A percentile compares a stretch with the other conserved stretches of the same genome.
Evolutionary conservation across 805 yeast genomes (phyloP).

Genomic region (Ogataea thermomethanolica): DNA sequence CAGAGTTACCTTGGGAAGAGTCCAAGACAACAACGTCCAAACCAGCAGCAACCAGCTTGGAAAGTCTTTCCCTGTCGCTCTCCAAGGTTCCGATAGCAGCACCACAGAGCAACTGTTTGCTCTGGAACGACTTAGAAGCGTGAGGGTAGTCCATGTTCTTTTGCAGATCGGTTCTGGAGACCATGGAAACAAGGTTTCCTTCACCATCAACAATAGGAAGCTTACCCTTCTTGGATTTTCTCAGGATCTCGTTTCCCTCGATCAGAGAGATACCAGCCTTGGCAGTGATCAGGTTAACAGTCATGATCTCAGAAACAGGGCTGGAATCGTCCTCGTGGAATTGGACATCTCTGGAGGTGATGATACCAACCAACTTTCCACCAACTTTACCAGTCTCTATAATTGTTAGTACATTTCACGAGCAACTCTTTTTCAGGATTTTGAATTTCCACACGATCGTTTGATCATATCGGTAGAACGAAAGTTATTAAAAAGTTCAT

Average conservation of each 20-base stretch:
- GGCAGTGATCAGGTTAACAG: conserved; percentile 82
- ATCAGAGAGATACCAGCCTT: conserved; percentile 73
- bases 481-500: conserved; percentile 71
- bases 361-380: conserved; percentile 89
- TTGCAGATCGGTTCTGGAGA: conserved; percentile 95
- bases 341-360: conserved; percentile 96
- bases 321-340: conserved; percentile 74
- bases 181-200: conserved; percentile 77
- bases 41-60: conserved; percentile 88
- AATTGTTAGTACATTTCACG: conserved; percentile 9
- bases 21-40: conserved; percentile 94
- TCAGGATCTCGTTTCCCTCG: conserved; percentile 87
- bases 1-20: conserved; percentile 96
- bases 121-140: conserved; percentile 88
- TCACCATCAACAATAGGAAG: conserved; percentile 83
- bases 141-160: conserved; percentile 91
- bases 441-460: conserved; percentile 90
- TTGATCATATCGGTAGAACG: conserved; percentile 99
- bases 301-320: conserved; percentile 78
- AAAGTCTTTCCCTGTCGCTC: conserved; percentile 82
- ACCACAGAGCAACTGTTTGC: conserved; percentile 97
- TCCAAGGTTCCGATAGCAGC: conserved; percentile 96
- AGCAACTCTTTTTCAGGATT: conserved; percentile 34
- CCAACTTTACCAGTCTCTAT: conserved; percentile 81
- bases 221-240: conserved; percentile 95